A percentile compares a stretch with the other conserved stretches of the same genome.
Evolutionary conservation across 257 asterid species (phyloP).

Genomic region (Fraxinus anomala): DNA sequence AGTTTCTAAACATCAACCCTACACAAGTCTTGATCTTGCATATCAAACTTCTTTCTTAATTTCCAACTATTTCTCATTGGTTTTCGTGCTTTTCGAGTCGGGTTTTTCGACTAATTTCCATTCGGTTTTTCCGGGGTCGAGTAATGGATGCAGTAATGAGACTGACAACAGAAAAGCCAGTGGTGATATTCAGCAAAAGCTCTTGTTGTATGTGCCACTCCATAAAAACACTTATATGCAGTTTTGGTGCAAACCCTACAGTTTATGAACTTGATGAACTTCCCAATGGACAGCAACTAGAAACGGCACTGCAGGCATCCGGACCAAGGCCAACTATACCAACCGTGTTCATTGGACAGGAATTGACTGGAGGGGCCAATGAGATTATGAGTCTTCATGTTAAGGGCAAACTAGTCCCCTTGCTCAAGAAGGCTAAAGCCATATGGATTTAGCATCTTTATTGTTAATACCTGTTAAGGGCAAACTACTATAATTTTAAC

Average conservation of each 20-base stretch:
- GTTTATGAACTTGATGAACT: slow-evolving; percentile 67
- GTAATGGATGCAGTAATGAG: slow-evolving; percentile 55
- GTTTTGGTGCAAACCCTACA: slow-evolving; percentile 64
- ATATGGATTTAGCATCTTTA: slow-evolving; percentile 54
- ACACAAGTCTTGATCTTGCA: background rate
- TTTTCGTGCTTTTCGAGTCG: background rate
- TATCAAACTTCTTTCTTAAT: background rate
- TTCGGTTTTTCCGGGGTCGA: background rate
- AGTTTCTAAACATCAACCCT: background rate
- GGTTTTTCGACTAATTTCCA: slow-evolving; percentile 6
- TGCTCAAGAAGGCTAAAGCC: slow-evolving; percentile 79
- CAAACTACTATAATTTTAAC: background rate
- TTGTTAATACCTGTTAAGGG: background rate
- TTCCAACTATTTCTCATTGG: background rate
- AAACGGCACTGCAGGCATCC: slow-evolving; percentile 42
- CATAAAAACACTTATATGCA: slow-evolving; percentile 55
- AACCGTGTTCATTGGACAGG: slow-evolving; percentile 64
- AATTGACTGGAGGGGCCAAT: slow-evolving; percentile 64
- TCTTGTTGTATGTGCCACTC: slow-evolving; percentile 75
- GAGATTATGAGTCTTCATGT: slow-evolving; percentile 82
- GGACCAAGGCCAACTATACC: slow-evolving; percentile 52
- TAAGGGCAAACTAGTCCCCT: slow-evolving; percentile 58
- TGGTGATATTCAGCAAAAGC: slow-evolving; percentile 75
- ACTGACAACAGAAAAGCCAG: slow-evolving; percentile 59
- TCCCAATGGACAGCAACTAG: slow-evolving; percentile 62